phyloP scores from a whole-genome alignment of 345 rosid genomes.

The Physaria fendleri region DNA sequence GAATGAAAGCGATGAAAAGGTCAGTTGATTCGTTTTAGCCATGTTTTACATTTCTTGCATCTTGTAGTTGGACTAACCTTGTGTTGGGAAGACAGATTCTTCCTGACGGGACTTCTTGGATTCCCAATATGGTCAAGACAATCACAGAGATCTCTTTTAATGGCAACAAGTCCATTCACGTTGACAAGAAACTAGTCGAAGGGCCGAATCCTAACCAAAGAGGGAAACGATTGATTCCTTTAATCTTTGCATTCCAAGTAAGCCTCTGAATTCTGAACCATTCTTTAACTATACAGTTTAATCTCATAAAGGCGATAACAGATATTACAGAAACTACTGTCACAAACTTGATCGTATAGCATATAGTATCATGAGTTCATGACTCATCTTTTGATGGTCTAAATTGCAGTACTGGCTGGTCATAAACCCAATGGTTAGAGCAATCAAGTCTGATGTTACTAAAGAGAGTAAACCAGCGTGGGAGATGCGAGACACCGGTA shows the following conservation, averaged over 20 bases:
- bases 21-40: slow-evolving; percentile 15
- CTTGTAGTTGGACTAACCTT: not conserved
- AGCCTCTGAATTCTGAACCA: slow-evolving; percentile 20
- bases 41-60: not conserved
- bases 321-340: no score
- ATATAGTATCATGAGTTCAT: no score
- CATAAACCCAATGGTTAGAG: slow-evolving; percentile 37
- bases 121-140: slow-evolving; percentile 38
- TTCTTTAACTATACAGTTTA: not conserved
- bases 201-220: slow-evolving; percentile 50
- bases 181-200: slow-evolving; percentile 50
- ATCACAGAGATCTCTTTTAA: slow-evolving; percentile 40
- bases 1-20: slow-evolving; percentile 59
- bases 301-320: not conserved
- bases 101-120: slow-evolving; percentile 49
- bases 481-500: slow-evolving; percentile 32
- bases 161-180: slow-evolving; percentile 37
- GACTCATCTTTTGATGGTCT: not conserved
- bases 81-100: slow-evolving; percentile 34
- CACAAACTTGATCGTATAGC: not conserved
- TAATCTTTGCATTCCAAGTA: slow-evolving; percentile 45
- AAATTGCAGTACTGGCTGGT: slow-evolving; percentile 35
- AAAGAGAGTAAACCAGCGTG: slow-evolving; percentile 40
- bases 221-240: slow-evolving; percentile 44
- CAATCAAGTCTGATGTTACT: slow-evolving; percentile 37